These are phyloP conservation scores for Saitozyma podzolica DNA, from an alignment of 768 basidiomycete species.

Conservation along the genomic window DNA sequence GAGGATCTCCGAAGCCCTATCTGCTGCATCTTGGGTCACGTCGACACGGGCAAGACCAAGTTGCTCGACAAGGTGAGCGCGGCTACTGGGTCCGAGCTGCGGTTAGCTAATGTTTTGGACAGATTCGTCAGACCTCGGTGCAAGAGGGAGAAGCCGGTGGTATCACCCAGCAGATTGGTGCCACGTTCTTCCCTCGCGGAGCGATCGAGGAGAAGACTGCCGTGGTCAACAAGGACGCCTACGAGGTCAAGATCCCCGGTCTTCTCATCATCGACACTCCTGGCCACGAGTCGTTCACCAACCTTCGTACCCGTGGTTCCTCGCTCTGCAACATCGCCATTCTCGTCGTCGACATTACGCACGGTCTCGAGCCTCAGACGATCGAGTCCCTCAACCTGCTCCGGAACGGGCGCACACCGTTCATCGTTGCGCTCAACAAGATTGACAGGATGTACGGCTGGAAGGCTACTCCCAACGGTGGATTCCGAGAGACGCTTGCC, in stretches of 20 bases:
- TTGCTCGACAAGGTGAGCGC: constrained; percentile 82
- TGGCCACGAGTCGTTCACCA: constrained; percentile 98
- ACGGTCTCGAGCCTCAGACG: constrained; percentile 97
- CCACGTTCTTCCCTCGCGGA: constrained; percentile 96
- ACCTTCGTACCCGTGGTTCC: constrained; percentile 89
- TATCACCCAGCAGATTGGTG: constrained; percentile 99
- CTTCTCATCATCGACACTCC: constrained; percentile 96
- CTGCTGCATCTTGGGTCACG: constrained; percentile 97
- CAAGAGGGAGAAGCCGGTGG: constrained; percentile 99
- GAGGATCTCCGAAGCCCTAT: constrained; percentile 93
- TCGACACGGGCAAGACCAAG: constrained; percentile 99
- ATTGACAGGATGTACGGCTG: constrained; percentile 98
- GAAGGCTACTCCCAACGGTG: constrained; percentile 85
- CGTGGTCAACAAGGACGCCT: constrained; percentile 83
- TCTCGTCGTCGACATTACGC: constrained; percentile 99
- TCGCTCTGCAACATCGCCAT: constrained; percentile 98
- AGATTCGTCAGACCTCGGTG: constrained; percentile 99
- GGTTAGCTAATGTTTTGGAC: neutral
- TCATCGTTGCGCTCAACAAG: constrained; percentile 99
- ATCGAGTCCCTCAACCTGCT: constrained; percentile 91
- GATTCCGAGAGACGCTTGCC: constrained; percentile 85
- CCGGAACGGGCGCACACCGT: constrained; percentile 90
- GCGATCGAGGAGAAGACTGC: constrained; percentile 90
- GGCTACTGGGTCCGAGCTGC: neutral
- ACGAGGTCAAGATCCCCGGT: constrained; percentile 96